These are phyloP conservation scores for Colletotrichum godetiae DNA, from an alignment of 2,329 filamentous ascomycete species.

Conservation along the genomic window DNA sequence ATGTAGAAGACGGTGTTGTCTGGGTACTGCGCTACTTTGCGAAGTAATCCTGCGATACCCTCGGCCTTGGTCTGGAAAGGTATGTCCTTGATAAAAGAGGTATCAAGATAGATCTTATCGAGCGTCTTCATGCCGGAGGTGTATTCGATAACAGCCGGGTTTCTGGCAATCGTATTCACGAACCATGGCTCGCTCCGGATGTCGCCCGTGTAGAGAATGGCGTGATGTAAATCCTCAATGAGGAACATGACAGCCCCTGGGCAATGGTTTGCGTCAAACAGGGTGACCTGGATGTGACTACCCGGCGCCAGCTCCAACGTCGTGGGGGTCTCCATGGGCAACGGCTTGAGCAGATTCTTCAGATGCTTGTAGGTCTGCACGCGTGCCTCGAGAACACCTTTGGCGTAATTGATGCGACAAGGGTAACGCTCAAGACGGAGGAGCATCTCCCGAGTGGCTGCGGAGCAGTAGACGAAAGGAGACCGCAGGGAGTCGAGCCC, in stretches of 20 bases:
- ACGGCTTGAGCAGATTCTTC: constrained; percentile 78
- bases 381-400: constrained; percentile 79
- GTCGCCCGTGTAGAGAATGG: constrained; percentile 90
- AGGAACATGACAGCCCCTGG: constrained; percentile 93
- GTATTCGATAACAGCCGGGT: constrained; percentile 82
- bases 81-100: constrained; percentile 71
- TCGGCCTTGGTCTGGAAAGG: constrained; percentile 74
- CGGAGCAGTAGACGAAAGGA: constrained; percentile 91
- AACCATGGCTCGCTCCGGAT: constrained; percentile 89
- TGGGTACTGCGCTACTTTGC: constrained; percentile 76
- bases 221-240: constrained; percentile 78
- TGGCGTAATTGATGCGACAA: constrained; percentile 83
- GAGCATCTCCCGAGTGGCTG: constrained; percentile 83
- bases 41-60: constrained; percentile 79
- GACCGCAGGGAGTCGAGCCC: constrained; percentile 82
- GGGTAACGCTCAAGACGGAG: constrained; percentile 82
- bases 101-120: constrained; percentile 90
- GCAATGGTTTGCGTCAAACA: constrained; percentile 94
- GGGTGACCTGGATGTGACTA: constrained; percentile 79
- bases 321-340: constrained; percentile 85
- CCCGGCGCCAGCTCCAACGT: constrained; percentile 78
- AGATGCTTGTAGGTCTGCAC: constrained; percentile 83
- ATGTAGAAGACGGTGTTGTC: constrained; percentile 83
- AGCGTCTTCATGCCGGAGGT: constrained; percentile 72
- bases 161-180: constrained; percentile 77